phyloP scores from a whole-genome alignment of 441 rosid genomes.

The Eruca vesicaria region DNA sequence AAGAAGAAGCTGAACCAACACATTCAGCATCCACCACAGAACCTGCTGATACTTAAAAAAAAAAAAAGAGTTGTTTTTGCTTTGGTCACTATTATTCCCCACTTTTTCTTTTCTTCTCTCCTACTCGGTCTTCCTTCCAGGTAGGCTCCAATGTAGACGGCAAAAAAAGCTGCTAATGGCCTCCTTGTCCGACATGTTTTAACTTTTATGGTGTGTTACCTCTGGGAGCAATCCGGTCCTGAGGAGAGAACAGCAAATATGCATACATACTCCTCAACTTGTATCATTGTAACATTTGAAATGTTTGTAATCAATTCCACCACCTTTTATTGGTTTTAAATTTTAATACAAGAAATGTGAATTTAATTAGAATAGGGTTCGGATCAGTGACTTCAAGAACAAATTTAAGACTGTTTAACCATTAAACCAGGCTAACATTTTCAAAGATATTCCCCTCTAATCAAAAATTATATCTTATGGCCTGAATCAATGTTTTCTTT shows the following conservation, averaged over 20 bases:
- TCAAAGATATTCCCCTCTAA: too few species aligned
- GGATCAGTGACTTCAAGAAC: too few species aligned
- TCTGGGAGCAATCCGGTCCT: slow-evolving; percentile 29
- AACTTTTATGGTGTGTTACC: slow-evolving; percentile 39
- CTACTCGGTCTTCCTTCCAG: slow-evolving; percentile 18
- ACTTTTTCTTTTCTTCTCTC: background rate
- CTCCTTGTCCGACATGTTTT: slow-evolving; percentile 45
- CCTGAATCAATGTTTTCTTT: too few species aligned
- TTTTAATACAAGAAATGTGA: background rate
- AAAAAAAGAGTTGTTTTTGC: slow-evolving; percentile 32
- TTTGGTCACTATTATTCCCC: slow-evolving; percentile 13
- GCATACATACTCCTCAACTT: slow-evolving; percentile 34
- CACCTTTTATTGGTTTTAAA: background rate
- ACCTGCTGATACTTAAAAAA: slow-evolving; percentile 47
- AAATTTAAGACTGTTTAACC: too few species aligned
- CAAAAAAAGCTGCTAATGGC: slow-evolving; percentile 67
- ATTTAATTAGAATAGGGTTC: too few species aligned
- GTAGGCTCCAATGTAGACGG: slow-evolving; percentile 35
- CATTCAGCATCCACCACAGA: slow-evolving; percentile 33
- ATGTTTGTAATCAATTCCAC: slow-evolving; percentile 24
- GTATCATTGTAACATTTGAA: slow-evolving; percentile 33
- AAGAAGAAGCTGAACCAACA: slow-evolving; percentile 39
- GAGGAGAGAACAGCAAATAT: slow-evolving; percentile 26
- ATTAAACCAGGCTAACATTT: too few species aligned
- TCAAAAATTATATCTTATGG: too few species aligned